Conservation (phyloP, 2,329 filamentous ascomycete species). For the Aspergillus sp. region DNA sequence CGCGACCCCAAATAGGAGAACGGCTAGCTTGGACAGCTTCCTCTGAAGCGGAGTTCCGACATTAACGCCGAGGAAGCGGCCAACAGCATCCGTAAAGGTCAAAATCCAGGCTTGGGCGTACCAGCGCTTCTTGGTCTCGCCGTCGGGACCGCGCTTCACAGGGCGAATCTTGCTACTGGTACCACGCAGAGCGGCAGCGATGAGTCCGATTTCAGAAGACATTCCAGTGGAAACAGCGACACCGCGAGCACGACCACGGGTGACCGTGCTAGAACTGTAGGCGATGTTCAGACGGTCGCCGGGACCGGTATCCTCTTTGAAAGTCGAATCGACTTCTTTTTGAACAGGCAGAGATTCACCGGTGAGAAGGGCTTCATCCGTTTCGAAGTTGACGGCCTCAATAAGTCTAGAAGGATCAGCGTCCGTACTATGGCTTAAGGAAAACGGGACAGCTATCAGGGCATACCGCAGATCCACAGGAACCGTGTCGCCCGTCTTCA, state of each 20-base stretch:
- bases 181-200: slow-evolving; percentile 51
- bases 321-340: slow-evolving; percentile 38
- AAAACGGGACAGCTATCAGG: neutral
- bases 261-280: slow-evolving; percentile 50
- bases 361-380: slow-evolving; percentile 54
- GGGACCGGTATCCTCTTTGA: slow-evolving; percentile 42
- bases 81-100: slow-evolving; percentile 46
- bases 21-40: slow-evolving; percentile 55
- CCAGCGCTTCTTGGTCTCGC: slow-evolving; percentile 40
- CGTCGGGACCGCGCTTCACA: slow-evolving; percentile 39
- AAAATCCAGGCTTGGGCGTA: slow-evolving; percentile 39
- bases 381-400: slow-evolving; percentile 58
- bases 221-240: slow-evolving; percentile 51
- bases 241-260: slow-evolving; percentile 47
- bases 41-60: slow-evolving; percentile 58
- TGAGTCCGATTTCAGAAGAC: slow-evolving; percentile 53
- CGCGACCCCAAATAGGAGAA: slow-evolving; percentile 54
- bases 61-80: slow-evolving; percentile 54
- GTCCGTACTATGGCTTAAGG: neutral
- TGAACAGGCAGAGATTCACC: slow-evolving; percentile 52
- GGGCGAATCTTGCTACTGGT: slow-evolving; percentile 41
- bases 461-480: slow-evolving; percentile 48
- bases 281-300: slow-evolving; percentile 51
- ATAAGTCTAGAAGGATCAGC: slow-evolving; percentile 40
- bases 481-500: slow-evolving; percentile 47